These are phyloP conservation scores for Penicillium simplicissimum DNA, from an alignment of 495 filamentous ascomycete species.

Conservation along the genomic window DNA sequence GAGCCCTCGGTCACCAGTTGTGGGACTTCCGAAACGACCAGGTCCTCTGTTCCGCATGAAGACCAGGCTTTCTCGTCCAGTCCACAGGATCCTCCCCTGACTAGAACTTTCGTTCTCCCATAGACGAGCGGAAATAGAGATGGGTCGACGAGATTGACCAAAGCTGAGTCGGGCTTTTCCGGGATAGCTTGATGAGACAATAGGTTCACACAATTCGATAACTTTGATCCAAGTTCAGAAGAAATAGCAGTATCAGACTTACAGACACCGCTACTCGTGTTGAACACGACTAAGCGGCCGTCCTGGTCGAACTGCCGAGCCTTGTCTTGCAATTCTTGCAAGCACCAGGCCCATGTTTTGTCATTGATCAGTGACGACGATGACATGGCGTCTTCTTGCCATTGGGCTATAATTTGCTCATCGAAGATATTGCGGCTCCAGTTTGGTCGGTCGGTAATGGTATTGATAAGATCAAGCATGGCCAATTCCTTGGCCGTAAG, in stretches of 20 bases:
- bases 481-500: conserved; percentile 35
- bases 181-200: background rate
- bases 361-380: conserved; percentile 14
- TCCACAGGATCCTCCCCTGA: background rate
- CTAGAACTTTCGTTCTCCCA: background rate
- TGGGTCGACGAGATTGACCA: background rate
- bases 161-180: background rate
- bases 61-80: conserved; percentile 2
- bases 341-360: conserved; percentile 17
- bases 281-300: conserved; percentile 10
- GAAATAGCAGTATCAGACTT: conserved; percentile 13
- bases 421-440: conserved; percentile 32
- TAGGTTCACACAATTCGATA: background rate
- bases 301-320: conserved; percentile 10
- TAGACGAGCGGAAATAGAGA: background rate
- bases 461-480: conserved; percentile 34
- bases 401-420: conserved; percentile 4
- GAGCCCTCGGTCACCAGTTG: background rate
- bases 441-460: conserved; percentile 42
- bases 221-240: background rate
- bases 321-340: conserved; percentile 19
- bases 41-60: conserved; percentile 2
- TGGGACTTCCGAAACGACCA: conserved; percentile 4
- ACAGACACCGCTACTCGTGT: conserved; percentile 13
- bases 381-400: conserved; percentile 7